Evolutionary conservation across 225 moss, liverwort and hornwort genomes (phyloP).

Genomic region (Polytrichum commune): DNA sequence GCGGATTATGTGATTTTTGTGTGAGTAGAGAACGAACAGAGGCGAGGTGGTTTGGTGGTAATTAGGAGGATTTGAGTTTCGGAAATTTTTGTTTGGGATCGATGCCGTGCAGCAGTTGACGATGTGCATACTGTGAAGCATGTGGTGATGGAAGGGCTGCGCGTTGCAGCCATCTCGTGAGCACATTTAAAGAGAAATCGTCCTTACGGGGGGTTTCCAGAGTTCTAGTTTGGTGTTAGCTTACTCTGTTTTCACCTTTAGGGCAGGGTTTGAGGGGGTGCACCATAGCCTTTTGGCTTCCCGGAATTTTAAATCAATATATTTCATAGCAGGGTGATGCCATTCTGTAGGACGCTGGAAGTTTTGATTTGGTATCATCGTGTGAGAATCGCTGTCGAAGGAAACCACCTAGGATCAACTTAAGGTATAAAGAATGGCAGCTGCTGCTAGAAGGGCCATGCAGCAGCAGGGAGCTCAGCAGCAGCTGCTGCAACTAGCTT

Average conservation of each 20-base stretch:
- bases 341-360: not conserved
- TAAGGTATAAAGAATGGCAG: conserved; percentile 49
- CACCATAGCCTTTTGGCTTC: not conserved
- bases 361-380: not conserved
- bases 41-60: too few species aligned
- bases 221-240: too few species aligned
- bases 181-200: not conserved
- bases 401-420: not conserved
- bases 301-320: not conserved
- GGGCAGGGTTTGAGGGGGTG: too few species aligned
- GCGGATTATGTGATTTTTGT: too few species aligned
- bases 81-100: too few species aligned
- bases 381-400: too few species aligned
- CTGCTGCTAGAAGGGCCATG: conserved; percentile 67
- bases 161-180: not conserved
- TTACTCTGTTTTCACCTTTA: too few species aligned
- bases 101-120: too few species aligned
- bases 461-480: conserved; percentile 26
- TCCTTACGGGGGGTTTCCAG: not conserved
- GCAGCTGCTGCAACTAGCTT: conserved; percentile 49
- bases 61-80: too few species aligned
- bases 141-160: too few species aligned
- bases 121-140: too few species aligned
- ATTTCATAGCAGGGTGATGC: not conserved
- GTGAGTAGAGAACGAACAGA: too few species aligned